phyloP scores from a whole-genome alignment of 129 eudicot species.

The Lonicera japonica region DNA sequence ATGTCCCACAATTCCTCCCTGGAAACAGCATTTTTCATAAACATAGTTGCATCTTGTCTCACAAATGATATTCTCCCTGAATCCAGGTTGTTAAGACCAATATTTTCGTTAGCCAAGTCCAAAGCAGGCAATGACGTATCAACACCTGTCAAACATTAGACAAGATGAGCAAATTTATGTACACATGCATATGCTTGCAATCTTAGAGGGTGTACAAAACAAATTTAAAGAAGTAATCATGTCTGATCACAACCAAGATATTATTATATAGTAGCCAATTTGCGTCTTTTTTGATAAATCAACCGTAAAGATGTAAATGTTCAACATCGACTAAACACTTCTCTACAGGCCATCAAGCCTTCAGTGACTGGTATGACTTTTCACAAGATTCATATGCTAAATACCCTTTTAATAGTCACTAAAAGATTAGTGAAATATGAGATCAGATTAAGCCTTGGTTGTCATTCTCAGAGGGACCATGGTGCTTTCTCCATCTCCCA shows the following conservation, averaged over 20 bases:
- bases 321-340: too few relatives aligned
- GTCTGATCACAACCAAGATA: background rate
- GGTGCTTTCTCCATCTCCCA: too few relatives aligned
- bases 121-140: constrained; percentile 83
- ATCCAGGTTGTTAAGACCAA: constrained; percentile 64
- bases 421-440: background rate
- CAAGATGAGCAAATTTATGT: background rate
- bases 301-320: too few relatives aligned
- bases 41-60: constrained; percentile 68
- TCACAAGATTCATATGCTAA: background rate
- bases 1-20: constrained; percentile 77
- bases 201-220: background rate
- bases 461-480: too few relatives aligned
- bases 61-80: constrained; percentile 49
- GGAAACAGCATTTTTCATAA: constrained; percentile 75
- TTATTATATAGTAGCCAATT: background rate
- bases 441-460: background rate
- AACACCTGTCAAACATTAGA: constrained; percentile 51
- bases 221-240: background rate
- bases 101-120: constrained; percentile 73
- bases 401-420: too few relatives aligned
- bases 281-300: background rate
- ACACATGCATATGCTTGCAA: constrained; percentile 9
- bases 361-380: background rate
- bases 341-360: background rate